Conservation (phyloP, 495 filamentous ascomycete species). For the Oidiodendron maius region DNA sequence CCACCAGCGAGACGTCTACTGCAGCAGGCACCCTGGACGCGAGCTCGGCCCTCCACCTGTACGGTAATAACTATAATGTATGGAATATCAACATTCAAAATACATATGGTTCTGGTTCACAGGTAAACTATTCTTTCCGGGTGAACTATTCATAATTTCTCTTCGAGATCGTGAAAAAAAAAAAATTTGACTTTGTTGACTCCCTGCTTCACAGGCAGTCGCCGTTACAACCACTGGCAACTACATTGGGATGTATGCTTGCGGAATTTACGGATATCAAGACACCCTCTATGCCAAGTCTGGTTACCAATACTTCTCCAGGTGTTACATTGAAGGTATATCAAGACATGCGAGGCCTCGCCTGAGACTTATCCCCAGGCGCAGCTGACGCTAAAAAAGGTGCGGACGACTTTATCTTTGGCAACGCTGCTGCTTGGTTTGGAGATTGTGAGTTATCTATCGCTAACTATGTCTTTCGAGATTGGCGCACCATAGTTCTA, state of each 20-base stretch:
- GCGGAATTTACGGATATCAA: slow-evolving; percentile 39
- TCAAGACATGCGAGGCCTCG: neutral
- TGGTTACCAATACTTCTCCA: slow-evolving; percentile 39
- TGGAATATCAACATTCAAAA: slow-evolving; percentile 28
- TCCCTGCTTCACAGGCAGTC: no score
- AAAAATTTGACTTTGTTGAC: no score
- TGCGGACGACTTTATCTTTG: slow-evolving; percentile 48
- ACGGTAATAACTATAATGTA: slow-evolving; percentile 42
- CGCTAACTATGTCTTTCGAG: no score
- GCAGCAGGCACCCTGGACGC: slow-evolving; percentile 29
- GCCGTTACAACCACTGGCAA: slow-evolving; percentile 37
- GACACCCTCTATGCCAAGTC: slow-evolving; percentile 42
- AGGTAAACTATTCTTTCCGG: slow-evolving; percentile 14
- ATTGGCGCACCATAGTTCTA: neutral
- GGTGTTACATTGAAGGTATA: slow-evolving; percentile 31
- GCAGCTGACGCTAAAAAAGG: slow-evolving; percentile 25
- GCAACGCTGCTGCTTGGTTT: slow-evolving; percentile 60
- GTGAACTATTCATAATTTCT: slow-evolving; percentile 4
- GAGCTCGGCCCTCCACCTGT: slow-evolving; percentile 32
- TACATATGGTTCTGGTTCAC: slow-evolving; percentile 30
- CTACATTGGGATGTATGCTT: slow-evolving; percentile 30
- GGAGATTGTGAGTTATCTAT: slow-evolving; percentile 53
- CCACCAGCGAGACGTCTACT: neutral
- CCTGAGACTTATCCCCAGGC: no score
- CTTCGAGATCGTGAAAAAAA: slow-evolving; percentile 17